These are phyloP conservation scores for Trichoderma gamsii DNA, from an alignment of 495 filamentous ascomycete species.

Conservation along the genomic window DNA sequence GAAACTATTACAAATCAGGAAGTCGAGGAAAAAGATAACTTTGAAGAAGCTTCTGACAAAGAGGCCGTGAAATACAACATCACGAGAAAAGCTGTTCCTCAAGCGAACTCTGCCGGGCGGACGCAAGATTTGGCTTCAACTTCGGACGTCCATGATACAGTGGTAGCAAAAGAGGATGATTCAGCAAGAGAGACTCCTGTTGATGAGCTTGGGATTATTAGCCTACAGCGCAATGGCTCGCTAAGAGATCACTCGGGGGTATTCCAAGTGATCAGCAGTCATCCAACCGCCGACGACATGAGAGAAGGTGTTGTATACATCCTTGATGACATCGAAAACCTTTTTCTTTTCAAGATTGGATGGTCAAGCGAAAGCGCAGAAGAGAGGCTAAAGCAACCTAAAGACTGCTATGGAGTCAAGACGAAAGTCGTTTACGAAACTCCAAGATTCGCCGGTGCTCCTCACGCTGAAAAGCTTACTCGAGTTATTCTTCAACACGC, in stretches of 20 bases:
- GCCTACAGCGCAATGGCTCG: not conserved
- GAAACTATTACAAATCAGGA: not conserved
- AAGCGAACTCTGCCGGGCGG: too few relatives aligned
- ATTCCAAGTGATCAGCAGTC: not conserved
- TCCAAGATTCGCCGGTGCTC: not conserved
- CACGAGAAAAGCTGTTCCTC: too few relatives aligned
- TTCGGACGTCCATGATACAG: not conserved
- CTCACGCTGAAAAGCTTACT: not conserved
- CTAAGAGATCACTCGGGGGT: not conserved
- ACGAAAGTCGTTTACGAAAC: not conserved
- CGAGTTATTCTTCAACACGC: not conserved
- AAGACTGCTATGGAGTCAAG: not conserved
- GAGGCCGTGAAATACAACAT: too few relatives aligned
- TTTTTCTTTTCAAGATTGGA: not conserved
- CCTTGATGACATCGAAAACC: not conserved
- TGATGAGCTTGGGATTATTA: not conserved
- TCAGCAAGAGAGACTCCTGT: not conserved
- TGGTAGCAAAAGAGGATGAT: not conserved
- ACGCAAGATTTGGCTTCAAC: not conserved
- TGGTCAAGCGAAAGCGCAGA: not conserved
- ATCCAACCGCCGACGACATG: not conserved
- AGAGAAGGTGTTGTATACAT: not conserved
- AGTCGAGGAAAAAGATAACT: too few relatives aligned
- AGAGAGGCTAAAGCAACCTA: not conserved
- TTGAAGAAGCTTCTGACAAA: too few relatives aligned